A percentile compares a stretch with the other conserved stretches of the same genome.
These are phyloP conservation scores for Galium porrigens DNA, from an alignment of 305 asterid species.

Conservation along the genomic window DNA sequence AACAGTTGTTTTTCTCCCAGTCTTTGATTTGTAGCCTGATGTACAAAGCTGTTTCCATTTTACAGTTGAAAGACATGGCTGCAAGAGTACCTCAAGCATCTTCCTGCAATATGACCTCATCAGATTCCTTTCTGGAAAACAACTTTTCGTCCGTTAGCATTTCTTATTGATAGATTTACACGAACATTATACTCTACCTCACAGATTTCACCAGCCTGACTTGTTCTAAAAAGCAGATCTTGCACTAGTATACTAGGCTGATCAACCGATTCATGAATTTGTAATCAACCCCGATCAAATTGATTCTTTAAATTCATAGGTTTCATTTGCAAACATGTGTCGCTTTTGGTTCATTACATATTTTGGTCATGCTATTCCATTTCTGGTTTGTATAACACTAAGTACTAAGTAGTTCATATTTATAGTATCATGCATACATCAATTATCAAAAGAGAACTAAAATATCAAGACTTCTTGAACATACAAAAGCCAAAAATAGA, in stretches of 20 bases:
- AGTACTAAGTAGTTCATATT: too few relatives aligned
- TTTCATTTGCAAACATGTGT: too few relatives aligned
- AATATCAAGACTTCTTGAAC: neutral
- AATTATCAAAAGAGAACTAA: too few relatives aligned
- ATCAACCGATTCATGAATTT: conserved; percentile 13
- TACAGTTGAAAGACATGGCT: conserved; percentile 43
- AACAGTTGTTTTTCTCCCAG: neutral
- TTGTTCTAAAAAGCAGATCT: neutral
- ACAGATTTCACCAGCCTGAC: neutral
- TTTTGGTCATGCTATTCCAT: neutral
- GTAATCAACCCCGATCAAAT: conserved; percentile 17
- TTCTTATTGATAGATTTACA: conserved; percentile 19
- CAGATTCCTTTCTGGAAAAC: conserved; percentile 29
- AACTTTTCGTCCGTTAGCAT: conserved; percentile 25
- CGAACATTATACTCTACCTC: neutral
- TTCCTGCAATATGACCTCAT: conserved; percentile 28
- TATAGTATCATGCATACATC: too few relatives aligned
- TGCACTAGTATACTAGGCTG: conserved; percentile 5
- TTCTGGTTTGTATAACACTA: neutral
- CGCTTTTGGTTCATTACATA: too few relatives aligned
- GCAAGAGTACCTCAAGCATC: conserved; percentile 27
- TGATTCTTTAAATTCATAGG: neutral
- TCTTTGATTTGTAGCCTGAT: neutral
- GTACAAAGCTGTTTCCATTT: neutral
- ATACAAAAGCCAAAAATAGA: neutral